Evolutionary conservation across 2,329 filamentous ascomycete genomes (phyloP).

Genomic region (Diplodia scrobiculata): DNA sequence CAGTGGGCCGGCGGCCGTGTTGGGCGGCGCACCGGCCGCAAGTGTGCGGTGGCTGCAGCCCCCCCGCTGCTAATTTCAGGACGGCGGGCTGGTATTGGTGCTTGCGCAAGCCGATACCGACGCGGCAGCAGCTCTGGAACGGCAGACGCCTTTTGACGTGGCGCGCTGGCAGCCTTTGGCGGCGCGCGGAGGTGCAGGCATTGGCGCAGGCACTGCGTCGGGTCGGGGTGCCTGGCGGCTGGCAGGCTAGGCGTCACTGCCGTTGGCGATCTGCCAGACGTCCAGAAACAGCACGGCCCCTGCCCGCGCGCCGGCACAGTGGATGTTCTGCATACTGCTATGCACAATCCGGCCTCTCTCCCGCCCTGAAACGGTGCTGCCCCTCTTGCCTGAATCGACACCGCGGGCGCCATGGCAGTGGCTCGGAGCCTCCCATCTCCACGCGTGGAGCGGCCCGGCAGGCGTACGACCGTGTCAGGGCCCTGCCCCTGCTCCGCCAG

Average conservation of each 20-base stretch:
- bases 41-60: conserved; percentile 16
- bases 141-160: conserved; percentile 22
- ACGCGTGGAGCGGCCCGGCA: conserved; percentile 23
- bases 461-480: conserved; percentile 1
- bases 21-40: conserved; percentile 8
- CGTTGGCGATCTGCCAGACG: not conserved
- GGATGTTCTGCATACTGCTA: conserved; percentile 23
- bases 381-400: conserved; percentile 23
- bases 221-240: not conserved
- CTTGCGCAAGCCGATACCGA: not conserved
- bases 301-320: conserved; percentile 15
- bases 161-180: conserved; percentile 4
- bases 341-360: conserved; percentile 16
- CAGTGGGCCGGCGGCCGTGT: not conserved
- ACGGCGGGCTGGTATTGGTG: conserved; percentile 6
- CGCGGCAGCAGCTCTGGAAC: conserved; percentile 6
- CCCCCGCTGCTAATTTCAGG: conserved; percentile 27
- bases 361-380: conserved; percentile 22
- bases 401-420: not conserved
- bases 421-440: conserved; percentile 15
- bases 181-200: too few species aligned
- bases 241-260: not conserved
- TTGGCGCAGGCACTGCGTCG: not conserved
- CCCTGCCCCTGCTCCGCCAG: conserved; percentile 9
- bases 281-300: conserved; percentile 14